Conservation (phyloP, 148 eudicot species). For the Rhododendron williamsianum region DNA sequence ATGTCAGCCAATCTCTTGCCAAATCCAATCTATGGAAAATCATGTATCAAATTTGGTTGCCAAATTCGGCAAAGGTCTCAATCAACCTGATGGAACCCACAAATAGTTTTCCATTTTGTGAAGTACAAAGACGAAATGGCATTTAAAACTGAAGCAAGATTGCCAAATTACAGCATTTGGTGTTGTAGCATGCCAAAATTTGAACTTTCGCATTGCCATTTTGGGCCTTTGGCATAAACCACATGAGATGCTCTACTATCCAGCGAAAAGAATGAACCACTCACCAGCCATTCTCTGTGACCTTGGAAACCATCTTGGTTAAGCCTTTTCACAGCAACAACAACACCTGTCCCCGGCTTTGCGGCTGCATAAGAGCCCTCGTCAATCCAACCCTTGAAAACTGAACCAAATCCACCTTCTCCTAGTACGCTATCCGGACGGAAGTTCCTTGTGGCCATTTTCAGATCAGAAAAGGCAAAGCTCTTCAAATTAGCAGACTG, state of each 20-base stretch:
- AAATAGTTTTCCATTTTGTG: neutral
- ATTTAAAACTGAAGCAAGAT: neutral
- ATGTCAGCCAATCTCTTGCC: neutral
- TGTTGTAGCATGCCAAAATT: neutral
- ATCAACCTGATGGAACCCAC: neutral
- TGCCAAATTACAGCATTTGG: neutral
- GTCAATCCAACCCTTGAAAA: constrained; percentile 51
- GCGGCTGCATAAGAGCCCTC: constrained; percentile 53
- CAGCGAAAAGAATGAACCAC: constrained; percentile 14
- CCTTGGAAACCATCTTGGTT: constrained; percentile 69
- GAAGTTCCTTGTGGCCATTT: constrained; percentile 70
- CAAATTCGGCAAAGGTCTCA: neutral
- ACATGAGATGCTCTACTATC: neutral
- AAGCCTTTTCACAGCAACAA: constrained; percentile 76
- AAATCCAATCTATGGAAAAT: neutral
- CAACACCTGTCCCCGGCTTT: constrained; percentile 75
- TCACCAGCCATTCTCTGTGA: constrained; percentile 90
- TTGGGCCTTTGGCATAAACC: neutral
- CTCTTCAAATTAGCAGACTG: constrained; percentile 67
- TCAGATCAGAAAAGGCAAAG: constrained; percentile 70
- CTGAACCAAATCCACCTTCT: constrained; percentile 80
- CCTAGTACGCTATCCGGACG: constrained; percentile 87
- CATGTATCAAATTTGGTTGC: neutral
- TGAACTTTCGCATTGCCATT: neutral
- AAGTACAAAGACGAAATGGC: neutral